phyloP scores from a whole-genome alignment of 140 eudicot genomes.

The Artemisia princeps region DNA sequence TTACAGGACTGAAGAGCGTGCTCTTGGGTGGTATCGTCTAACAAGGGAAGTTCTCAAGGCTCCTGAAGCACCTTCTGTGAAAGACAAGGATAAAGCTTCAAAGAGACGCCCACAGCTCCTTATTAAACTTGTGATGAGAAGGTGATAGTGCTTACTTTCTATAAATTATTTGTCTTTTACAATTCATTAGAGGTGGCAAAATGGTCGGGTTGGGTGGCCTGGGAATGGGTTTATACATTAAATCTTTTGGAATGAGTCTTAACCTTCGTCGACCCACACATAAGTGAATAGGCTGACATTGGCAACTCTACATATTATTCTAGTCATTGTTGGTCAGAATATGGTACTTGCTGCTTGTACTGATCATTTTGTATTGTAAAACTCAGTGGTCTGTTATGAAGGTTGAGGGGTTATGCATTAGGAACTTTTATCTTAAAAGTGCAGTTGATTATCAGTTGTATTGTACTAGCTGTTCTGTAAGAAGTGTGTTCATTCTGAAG shows the following conservation, averaged over 20 bases:
- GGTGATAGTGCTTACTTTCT: constrained; percentile 36
- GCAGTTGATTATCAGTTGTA: too few relatives aligned
- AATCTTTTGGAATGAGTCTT: not conserved
- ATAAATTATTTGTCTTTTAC: constrained; percentile 4
- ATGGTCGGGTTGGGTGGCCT: not conserved
- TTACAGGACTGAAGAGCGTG: constrained; percentile 83
- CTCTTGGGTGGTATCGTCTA: constrained; percentile 91
- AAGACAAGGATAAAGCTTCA: constrained; percentile 73
- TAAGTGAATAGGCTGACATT: not conserved
- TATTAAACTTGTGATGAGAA: constrained; percentile 93
- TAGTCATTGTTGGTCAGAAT: constrained; percentile 9
- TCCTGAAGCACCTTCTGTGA: constrained; percentile 68
- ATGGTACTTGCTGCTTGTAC: too few relatives aligned
- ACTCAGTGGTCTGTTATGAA: too few relatives aligned
- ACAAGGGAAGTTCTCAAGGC: constrained; percentile 80
- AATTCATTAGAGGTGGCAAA: not conserved
- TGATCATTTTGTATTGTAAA: too few relatives aligned
- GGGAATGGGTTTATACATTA: not conserved
- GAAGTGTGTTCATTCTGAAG: too few relatives aligned
- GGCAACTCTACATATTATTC: not conserved
- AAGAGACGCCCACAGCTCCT: constrained; percentile 92
- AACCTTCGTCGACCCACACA: not conserved
- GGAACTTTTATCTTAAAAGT: too few relatives aligned
- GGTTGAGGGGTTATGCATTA: too few relatives aligned
- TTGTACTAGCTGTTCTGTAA: too few relatives aligned